These are phyloP conservation scores for Populus nigra DNA, from an alignment of 345 rosid species.

Conservation along the genomic window DNA sequence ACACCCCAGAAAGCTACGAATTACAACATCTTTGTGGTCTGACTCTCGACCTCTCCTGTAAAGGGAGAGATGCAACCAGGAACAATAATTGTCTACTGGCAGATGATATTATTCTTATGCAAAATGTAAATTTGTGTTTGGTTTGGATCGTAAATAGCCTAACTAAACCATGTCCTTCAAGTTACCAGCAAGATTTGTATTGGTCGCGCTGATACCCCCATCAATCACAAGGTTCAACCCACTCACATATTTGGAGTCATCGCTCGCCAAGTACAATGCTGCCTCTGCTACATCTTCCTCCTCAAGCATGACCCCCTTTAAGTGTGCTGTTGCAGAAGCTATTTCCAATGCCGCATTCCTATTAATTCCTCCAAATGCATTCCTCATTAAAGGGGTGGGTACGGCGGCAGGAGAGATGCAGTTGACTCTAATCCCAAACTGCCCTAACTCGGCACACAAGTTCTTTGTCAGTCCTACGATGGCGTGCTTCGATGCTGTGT, in stretches of 20 bases:
- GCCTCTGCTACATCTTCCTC: constrained; percentile 1
- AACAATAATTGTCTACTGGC: no score
- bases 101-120: no score
- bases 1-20: no score
- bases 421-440: constrained; percentile 9
- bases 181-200: background rate
- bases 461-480: constrained; percentile 12
- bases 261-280: background rate
- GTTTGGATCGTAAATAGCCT: no score
- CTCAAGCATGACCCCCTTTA: background rate
- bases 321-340: background rate
- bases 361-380: background rate
- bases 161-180: background rate
- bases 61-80: no score
- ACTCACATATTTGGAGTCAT: constrained; percentile 9
- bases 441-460: constrained; percentile 3
- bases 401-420: background rate
- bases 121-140: no score
- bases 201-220: background rate
- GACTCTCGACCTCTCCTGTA: no score
- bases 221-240: background rate
- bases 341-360: background rate
- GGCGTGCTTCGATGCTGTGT: constrained; percentile 14
- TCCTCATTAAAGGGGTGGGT: background rate
- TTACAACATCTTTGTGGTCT: no score